These are phyloP conservation scores for Aspergillus fischeri DNA, from an alignment of 2,329 filamentous ascomycete species.

Conservation along the genomic window DNA sequence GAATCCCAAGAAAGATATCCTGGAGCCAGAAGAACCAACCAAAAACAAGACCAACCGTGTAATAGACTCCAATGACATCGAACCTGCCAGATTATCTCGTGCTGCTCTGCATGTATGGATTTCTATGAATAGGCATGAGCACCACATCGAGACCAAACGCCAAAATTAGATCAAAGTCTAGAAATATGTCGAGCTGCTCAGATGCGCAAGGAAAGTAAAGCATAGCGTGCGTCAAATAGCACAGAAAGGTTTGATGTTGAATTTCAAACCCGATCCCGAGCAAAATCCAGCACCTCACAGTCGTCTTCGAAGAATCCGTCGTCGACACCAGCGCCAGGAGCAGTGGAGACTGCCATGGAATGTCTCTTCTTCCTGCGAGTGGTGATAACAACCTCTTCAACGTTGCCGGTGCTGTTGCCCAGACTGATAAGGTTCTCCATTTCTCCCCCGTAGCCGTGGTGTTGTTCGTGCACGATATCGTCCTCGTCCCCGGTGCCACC, in stretches of 20 bases:
- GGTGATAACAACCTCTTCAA: constrained; percentile 77
- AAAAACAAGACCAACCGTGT: background rate
- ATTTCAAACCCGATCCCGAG: constrained; percentile 51
- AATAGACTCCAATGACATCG: background rate
- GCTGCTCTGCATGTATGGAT: background rate
- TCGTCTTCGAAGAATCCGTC: constrained; percentile 89
- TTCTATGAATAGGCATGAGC: background rate
- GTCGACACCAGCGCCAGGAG: constrained; percentile 45
- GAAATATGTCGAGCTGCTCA: background rate
- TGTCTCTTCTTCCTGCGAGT: constrained; percentile 64
- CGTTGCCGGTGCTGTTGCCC: constrained; percentile 51
- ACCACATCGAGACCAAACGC: background rate
- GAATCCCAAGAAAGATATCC: background rate
- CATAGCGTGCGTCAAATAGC: background rate
- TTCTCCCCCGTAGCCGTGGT: constrained; percentile 31
- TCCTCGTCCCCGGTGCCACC: constrained; percentile 35
- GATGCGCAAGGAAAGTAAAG: background rate
- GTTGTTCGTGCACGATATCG: constrained; percentile 28
- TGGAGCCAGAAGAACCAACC: background rate
- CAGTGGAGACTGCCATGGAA: constrained; percentile 27
- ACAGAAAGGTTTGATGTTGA: background rate
- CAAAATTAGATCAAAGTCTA: background rate
- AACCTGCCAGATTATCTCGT: background rate
- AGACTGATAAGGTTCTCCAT: constrained; percentile 51
- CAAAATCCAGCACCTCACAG: constrained; percentile 86